Evolutionary conservation across 225 moss, liverwort and hornwort genomes (phyloP).

Genomic region (Physcomitrium patens): DNA sequence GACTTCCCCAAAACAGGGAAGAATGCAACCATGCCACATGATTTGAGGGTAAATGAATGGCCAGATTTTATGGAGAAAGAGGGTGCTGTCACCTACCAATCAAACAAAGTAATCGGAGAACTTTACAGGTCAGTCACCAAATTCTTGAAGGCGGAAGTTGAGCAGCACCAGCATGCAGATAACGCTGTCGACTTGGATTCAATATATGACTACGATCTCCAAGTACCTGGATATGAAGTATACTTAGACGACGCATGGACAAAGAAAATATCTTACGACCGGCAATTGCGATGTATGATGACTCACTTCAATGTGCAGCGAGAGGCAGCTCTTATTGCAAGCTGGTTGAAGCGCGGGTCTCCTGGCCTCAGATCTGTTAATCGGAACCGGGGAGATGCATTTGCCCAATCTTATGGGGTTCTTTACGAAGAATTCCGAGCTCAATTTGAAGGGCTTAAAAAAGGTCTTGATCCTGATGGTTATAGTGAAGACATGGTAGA

Average conservation of each 20-base stretch:
- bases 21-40: conserved; percentile 66
- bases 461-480: conserved; percentile 17
- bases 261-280: conserved; percentile 65
- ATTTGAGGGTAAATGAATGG: conserved; percentile 53
- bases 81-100: conserved; percentile 57
- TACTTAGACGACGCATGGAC: conserved; percentile 72
- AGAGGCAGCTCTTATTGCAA: conserved; percentile 77
- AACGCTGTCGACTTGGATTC: conserved; percentile 21
- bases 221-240: conserved; percentile 65
- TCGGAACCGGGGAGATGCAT: conserved; percentile 61
- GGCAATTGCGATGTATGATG: conserved; percentile 71
- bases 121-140: conserved; percentile 60
- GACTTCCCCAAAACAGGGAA: conserved; percentile 96
- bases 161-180: conserved; percentile 39
- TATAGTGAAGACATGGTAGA: conserved; percentile 4
- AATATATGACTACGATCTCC: conserved; percentile 66
- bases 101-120: conserved; percentile 63
- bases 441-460: no score
- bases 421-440: conserved; percentile 64
- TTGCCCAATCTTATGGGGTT: conserved; percentile 46
- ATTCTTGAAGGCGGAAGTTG: conserved; percentile 42
- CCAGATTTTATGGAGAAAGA: conserved; percentile 94
- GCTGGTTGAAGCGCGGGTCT: conserved; percentile 37
- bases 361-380: conserved; percentile 37
- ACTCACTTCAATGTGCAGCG: conserved; percentile 57